phyloP scores from a whole-genome alignment of 2,329 filamentous ascomycete genomes.

The Diaporthe nobilis region DNA sequence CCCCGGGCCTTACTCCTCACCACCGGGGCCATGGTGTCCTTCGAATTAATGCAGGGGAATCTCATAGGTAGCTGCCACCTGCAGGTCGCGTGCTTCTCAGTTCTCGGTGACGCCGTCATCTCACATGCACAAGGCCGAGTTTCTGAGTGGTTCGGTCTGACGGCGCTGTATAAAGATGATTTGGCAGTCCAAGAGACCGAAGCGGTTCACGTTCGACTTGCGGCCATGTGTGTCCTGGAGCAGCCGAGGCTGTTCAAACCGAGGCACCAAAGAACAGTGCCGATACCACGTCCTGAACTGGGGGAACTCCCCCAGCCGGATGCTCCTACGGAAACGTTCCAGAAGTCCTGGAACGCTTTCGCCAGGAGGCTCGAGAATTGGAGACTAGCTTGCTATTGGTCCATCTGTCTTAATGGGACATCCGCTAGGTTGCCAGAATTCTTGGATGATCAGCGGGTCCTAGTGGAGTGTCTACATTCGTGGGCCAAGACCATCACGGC shows the following conservation, averaged over 20 bases:
- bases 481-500: background rate
- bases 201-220: constrained; percentile 8
- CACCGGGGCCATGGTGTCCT: constrained; percentile 4
- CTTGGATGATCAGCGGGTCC: background rate
- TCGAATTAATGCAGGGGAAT: constrained; percentile 14
- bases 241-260: background rate
- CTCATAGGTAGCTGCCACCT: background rate
- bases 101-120: constrained; percentile 1
- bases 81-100: background rate
- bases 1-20: constrained; percentile 8
- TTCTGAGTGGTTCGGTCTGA: background rate
- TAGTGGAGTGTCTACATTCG: background rate
- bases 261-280: background rate
- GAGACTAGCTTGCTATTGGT: constrained; percentile 11
- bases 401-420: background rate
- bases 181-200: constrained; percentile 2
- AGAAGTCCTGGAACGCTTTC: background rate
- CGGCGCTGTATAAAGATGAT: background rate
- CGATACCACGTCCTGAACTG: background rate
- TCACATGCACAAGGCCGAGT: background rate
- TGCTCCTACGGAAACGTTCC: background rate
- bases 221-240: background rate
- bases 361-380: background rate
- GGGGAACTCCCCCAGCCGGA: background rate
- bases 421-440: background rate